Conservation (phyloP, 768 basidiomycete genomes). For the Pholiota microspora region DNA sequence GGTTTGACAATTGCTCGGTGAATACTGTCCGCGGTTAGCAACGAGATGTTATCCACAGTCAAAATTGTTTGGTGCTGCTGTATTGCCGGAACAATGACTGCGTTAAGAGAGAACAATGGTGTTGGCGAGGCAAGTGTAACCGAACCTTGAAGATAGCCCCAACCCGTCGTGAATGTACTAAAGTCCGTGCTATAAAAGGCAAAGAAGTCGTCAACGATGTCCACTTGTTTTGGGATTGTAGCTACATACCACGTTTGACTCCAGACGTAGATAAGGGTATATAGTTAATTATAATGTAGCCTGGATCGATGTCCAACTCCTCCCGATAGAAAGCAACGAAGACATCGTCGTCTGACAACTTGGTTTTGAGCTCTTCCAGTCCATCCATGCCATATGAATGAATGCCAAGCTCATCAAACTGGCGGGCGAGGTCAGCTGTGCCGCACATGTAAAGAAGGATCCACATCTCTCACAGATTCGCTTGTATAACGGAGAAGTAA, state of each 20-base stretch:
- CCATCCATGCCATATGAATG: constrained; percentile 39
- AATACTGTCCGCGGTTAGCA: constrained; percentile 40
- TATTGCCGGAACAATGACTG: constrained; percentile 19
- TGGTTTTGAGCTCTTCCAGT: constrained; percentile 44
- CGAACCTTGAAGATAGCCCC: constrained; percentile 45
- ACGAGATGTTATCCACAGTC: constrained; percentile 42
- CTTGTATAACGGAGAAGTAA: constrained; percentile 25
- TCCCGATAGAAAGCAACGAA: constrained; percentile 48
- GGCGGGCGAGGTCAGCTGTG: constrained; percentile 9
- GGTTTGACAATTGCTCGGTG: constrained; percentile 28
- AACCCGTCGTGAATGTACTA: constrained; percentile 47
- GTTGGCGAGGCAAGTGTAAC: constrained; percentile 7
- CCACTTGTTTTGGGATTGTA: not conserved
- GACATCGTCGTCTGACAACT: constrained; percentile 36
- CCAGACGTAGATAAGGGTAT: constrained; percentile 41
- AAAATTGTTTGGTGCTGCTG: constrained; percentile 45
- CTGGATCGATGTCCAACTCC: constrained; percentile 32
- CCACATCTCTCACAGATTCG: constrained; percentile 21
- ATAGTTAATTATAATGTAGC: constrained; percentile 43
- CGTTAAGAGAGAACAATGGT: constrained; percentile 20
- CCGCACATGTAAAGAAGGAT: not conserved
- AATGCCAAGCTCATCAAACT: constrained; percentile 39
- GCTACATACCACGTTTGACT: constrained; percentile 25
- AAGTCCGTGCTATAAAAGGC: constrained; percentile 35
- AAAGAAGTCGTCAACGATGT: constrained; percentile 6